Evolutionary conservation across 2,329 filamentous ascomycete species (phyloP).

Genomic region (Eurotiales sp.): DNA sequence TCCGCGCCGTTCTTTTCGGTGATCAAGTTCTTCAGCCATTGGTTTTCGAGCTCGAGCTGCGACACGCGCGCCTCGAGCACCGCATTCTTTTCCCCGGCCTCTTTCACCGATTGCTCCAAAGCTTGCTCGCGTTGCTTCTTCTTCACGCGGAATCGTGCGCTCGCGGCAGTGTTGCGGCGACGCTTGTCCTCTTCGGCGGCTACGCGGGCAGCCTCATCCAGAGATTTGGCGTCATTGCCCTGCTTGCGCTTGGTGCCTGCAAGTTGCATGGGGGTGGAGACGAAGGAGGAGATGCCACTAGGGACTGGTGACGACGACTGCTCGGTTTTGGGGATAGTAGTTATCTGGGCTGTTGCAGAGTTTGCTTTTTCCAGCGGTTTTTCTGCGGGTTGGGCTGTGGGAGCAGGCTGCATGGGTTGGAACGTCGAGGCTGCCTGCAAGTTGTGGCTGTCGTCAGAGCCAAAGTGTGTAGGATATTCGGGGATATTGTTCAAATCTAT

Average conservation of each 20-base stretch:
- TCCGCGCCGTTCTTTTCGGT: constrained; percentile 69
- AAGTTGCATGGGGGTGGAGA: constrained; percentile 17
- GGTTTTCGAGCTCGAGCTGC: constrained; percentile 78
- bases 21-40: constrained; percentile 75
- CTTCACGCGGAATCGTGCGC: constrained; percentile 85
- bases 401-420: constrained; percentile 6
- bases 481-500: constrained; percentile 32
- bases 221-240: constrained; percentile 43
- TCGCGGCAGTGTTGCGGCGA: constrained; percentile 81
- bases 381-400: constrained; percentile 15
- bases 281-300: constrained; percentile 11
- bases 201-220: constrained; percentile 67
- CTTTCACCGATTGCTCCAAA: constrained; percentile 75
- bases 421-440: constrained; percentile 8
- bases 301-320: constrained; percentile 16
- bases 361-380: no score
- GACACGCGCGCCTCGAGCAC: constrained; percentile 68
- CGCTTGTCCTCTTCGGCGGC: constrained; percentile 88
- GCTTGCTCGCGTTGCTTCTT: constrained; percentile 93
- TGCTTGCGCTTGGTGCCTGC: constrained; percentile 34
- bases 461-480: constrained; percentile 29
- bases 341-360: background rate
- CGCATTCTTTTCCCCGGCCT: constrained; percentile 75
- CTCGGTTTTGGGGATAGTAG: constrained; percentile 13
- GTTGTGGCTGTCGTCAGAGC: constrained; percentile 21